A percentile compares a stretch with the other conserved stretches of the same genome.
phyloP scores from a whole-genome alignment of 1,284 basidiomycete species.

The Limonomyces culmigenus region DNA sequence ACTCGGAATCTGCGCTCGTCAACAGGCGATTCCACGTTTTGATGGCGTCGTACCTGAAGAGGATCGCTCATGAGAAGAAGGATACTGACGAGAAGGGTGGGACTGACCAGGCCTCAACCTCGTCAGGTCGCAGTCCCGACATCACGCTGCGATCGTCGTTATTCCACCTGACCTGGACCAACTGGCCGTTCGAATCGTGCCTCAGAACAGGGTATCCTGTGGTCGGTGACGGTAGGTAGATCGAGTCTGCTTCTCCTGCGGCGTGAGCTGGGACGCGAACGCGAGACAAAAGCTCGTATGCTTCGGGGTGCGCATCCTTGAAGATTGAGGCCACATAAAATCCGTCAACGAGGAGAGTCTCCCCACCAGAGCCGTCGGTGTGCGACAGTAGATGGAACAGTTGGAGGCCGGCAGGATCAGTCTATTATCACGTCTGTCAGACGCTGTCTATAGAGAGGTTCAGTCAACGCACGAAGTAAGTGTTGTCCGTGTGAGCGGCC shows the following conservation, averaged over 20 bases:
- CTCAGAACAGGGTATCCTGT: slow-evolving; percentile 52
- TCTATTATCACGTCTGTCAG: slow-evolving; percentile 24
- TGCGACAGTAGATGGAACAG: slow-evolving; percentile 90
- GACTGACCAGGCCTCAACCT: slow-evolving; percentile 56
- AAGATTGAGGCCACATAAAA: slow-evolving; percentile 81
- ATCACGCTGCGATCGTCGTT: slow-evolving; percentile 86
- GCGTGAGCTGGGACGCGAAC: slow-evolving; percentile 75
- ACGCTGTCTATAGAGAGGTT: slow-evolving; percentile 1
- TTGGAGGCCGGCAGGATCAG: slow-evolving; percentile 86
- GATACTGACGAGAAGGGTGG: background rate
- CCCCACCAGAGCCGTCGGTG: slow-evolving; percentile 67
- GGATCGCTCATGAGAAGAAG: background rate
- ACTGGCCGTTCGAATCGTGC: slow-evolving; percentile 51
- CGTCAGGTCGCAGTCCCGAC: slow-evolving; percentile 32
- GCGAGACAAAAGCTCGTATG: slow-evolving; percentile 56
- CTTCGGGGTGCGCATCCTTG: slow-evolving; percentile 53
- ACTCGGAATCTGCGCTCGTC: slow-evolving; percentile 71
- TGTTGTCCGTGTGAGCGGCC: slow-evolving; percentile 89
- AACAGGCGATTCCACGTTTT: slow-evolving; percentile 64
- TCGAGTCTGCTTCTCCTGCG: slow-evolving; percentile 54
- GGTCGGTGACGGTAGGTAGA: slow-evolving; percentile 46
- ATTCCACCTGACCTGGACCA: slow-evolving; percentile 83
- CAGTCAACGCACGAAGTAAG: slow-evolving; percentile 61
- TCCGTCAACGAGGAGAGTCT: slow-evolving; percentile 85
- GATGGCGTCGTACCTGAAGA: slow-evolving; percentile 66